Evolutionary conservation across 2,329 filamentous ascomycete species (phyloP).

Genomic region (Bipolaris sorokiniana): DNA sequence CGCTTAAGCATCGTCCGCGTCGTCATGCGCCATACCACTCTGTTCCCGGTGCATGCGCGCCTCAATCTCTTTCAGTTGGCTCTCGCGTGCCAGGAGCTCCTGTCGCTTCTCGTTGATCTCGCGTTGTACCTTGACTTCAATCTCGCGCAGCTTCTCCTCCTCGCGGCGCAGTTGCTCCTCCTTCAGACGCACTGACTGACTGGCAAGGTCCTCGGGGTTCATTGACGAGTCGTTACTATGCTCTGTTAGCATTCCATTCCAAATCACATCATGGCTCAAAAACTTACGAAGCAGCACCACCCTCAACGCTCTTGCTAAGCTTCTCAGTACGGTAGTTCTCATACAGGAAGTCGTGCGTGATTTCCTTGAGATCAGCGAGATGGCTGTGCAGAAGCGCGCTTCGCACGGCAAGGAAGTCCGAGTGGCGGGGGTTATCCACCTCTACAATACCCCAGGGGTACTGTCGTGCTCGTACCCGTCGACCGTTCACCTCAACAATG

Average conservation of each 20-base stretch:
- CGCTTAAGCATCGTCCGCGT: constrained; percentile 41
- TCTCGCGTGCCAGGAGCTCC: constrained; percentile 95
- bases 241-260: constrained; percentile 28
- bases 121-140: constrained; percentile 98
- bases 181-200: constrained; percentile 97
- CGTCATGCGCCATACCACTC: constrained; percentile 53
- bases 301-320: constrained; percentile 98
- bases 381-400: constrained; percentile 97
- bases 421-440: constrained; percentile 98
- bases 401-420: constrained; percentile 96
- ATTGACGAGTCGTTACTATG: constrained; percentile 75
- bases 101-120: constrained; percentile 99
- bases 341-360: constrained; percentile 99
- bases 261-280: not conserved
- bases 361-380: constrained; percentile 97
- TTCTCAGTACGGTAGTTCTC: constrained; percentile 99
- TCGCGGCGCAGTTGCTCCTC: constrained; percentile 98
- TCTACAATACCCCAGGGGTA: constrained; percentile 99
- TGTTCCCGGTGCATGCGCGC: constrained; percentile 93
- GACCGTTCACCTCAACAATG: constrained; percentile 88
- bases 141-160: constrained; percentile 99
- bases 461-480: constrained; percentile 90
- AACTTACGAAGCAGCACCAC: constrained; percentile 84
- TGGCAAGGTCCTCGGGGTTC: constrained; percentile 96
- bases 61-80: constrained; percentile 98